Evolutionary conservation across 2,329 filamentous ascomycete genomes (phyloP), one percentile per base, ranked within the genome.

Genomic region (Arthrinium phaeospermum): DNA sequence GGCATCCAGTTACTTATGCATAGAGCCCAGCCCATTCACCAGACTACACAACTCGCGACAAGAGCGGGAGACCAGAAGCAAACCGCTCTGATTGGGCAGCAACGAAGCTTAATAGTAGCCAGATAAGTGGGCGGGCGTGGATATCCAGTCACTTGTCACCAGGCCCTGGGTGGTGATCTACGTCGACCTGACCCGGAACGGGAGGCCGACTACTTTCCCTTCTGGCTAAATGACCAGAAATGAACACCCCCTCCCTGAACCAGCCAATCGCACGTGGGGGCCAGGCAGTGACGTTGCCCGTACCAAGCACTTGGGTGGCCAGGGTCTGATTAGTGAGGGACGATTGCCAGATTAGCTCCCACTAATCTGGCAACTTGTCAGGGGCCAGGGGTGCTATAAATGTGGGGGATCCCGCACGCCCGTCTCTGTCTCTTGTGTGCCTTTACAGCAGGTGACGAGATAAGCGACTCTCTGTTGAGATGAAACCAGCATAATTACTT

Each of bases 301-400:
- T 41, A 64, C 57, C 57, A 64, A 64, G 16, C 57, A 30, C 57
- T 41, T 64, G 57, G 57, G 57, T 64, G 34, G 34, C 5, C 30
- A 64, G 57, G 57, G 57, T n/a, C 22, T n/a, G 34, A 24, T 10
- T 64, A 37, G 16, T 34, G 16, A 57, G 16, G 27, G 24, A 34
- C 16, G 27, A 34, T 34, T 22, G 16, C 51, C 51, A 34, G 27
- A 49, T 49, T 49, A 22, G 19, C 46, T 49, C 19, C 46, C 46
- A 49, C 46, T 49, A 49, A n/a, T n/a, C 46, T 8, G 27, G 2
- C 27, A 30, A 30, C 27, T 30, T 30, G 46, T 49, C 46, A 49
- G 46, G 46, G 46, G 19, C 57, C 57, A 37, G 30, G 53, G 53
- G 30, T 61, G 8, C 57, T 37, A 30, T 22, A 30, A 41, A 41